These are phyloP conservation scores for Dichomitus squalens DNA, from an alignment of 1,284 basidiomycete genomes.

Conservation along the genomic window DNA sequence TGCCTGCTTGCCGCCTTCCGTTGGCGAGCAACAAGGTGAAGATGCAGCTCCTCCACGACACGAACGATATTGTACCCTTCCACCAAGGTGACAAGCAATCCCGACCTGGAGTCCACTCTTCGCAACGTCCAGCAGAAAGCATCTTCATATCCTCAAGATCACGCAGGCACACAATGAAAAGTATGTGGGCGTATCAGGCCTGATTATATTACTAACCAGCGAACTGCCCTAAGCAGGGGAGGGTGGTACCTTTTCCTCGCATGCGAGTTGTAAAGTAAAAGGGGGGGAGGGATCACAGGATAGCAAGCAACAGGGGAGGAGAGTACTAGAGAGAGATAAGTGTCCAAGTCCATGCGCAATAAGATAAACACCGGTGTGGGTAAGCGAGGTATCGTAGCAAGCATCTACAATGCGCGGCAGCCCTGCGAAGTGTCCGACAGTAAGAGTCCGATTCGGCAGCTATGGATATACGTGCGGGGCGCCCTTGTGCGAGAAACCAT, in stretches of 20 bases:
- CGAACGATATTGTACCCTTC: no score
- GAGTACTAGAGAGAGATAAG: conserved; percentile 19
- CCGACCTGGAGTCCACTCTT: no score
- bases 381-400: conserved; percentile 21
- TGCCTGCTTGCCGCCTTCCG: no score
- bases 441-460: conserved; percentile 9
- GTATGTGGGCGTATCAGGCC: conserved; percentile 23
- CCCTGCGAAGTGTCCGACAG: conserved; percentile 19
- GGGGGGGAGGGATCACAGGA: conserved; percentile 23
- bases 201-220: conserved; percentile 30
- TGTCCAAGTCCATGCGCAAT: conserved; percentile 25
- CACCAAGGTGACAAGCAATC: no score
- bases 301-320: conserved; percentile 18
- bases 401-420: conserved; percentile 23
- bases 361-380: conserved; percentile 15
- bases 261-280: conserved; percentile 34
- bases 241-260: conserved; percentile 36
- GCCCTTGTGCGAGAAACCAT: conserved; percentile 16
- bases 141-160: no score
- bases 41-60: no score
- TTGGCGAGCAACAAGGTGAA: no score
- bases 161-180: conserved; percentile 9
- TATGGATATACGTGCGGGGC: conserved; percentile 19
- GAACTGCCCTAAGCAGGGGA: conserved; percentile 27
- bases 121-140: no score